Evolutionary conservation across 257 asterid species (phyloP).

Genomic region (Solanum etuberosum): DNA sequence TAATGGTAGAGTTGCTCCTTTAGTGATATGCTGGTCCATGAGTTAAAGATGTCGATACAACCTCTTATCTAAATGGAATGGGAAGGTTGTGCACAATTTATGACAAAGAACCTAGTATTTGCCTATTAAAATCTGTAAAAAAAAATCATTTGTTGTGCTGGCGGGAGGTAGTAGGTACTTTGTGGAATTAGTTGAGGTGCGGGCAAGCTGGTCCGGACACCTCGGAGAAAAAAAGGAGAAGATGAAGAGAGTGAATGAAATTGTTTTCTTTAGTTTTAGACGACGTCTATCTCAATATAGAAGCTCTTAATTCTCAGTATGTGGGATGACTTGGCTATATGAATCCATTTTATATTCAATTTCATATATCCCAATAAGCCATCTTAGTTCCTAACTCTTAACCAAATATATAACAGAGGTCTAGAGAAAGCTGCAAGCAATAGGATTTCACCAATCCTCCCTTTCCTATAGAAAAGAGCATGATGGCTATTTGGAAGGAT

Average conservation of each 20-base stretch:
- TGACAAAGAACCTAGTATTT: neutral
- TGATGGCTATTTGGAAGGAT: neutral
- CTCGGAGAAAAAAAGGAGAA: neutral
- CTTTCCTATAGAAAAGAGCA: neutral
- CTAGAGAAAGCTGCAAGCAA: neutral
- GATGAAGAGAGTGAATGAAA: neutral
- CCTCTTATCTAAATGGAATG: neutral
- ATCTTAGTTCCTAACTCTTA: neutral
- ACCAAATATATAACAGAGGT: neutral
- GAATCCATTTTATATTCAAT: neutral
- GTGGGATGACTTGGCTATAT: neutral
- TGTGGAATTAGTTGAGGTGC: neutral
- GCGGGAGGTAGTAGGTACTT: neutral
- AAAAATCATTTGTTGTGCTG: neutral
- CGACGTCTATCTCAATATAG: neutral
- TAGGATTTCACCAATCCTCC: neutral
- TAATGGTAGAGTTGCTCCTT: neutral
- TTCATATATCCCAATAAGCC: neutral
- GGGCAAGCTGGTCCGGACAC: neutral
- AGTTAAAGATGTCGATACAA: neutral
- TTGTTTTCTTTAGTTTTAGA: neutral
- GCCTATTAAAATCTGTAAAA: neutral
- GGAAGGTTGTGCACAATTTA: neutral
- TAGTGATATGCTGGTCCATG: neutral
- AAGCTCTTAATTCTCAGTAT: neutral